A percentile compares a stretch with the other conserved stretches of the same genome.
Evolutionary conservation across 2,329 filamentous ascomycete genomes (phyloP).

Genomic region (Akanthomyces dipterigenus): DNA sequence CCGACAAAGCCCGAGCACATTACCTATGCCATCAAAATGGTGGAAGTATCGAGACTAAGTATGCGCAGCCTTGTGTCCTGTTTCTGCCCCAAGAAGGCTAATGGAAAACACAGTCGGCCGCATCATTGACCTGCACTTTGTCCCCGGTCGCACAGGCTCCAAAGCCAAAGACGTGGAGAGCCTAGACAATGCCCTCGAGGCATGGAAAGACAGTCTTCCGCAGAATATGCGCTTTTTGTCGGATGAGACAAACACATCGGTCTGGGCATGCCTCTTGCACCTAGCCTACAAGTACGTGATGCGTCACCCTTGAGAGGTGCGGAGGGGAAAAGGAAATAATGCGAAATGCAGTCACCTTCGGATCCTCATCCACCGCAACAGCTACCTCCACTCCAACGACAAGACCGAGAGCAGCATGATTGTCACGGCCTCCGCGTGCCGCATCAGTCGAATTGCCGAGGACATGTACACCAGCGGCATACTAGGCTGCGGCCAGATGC

Average conservation of each 20-base stretch:
- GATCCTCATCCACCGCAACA: conserved; percentile 30
- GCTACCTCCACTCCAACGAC: conserved; percentile 23
- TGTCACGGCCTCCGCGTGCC: conserved; percentile 26
- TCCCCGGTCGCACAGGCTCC: conserved; percentile 25
- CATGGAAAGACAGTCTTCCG: conserved; percentile 29
- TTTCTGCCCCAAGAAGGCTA: neutral
- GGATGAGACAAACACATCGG: conserved; percentile 27
- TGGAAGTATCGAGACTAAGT: conserved; percentile 29
- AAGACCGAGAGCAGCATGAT: conserved; percentile 23
- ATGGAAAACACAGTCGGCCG: conserved; percentile 21
- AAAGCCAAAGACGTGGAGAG: conserved; percentile 22
- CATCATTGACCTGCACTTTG: conserved; percentile 31
- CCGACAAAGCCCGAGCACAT: conserved; percentile 26
- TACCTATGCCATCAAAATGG: conserved; percentile 31
- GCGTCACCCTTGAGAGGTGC: neutral
- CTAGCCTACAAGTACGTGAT: conserved; percentile 29
- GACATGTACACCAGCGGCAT: conserved; percentile 30
- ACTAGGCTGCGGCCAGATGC: conserved; percentile 31
- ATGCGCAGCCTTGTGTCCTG: neutral
- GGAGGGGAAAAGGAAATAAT: no score
- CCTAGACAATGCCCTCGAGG: conserved; percentile 25
- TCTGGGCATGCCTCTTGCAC: conserved; percentile 31
- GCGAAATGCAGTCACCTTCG: conserved; percentile 23
- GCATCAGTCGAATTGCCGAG: conserved; percentile 31
- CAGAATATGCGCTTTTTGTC: conserved; percentile 22